phyloP scores from a whole-genome alignment of 495 filamentous ascomycete species.

The Cairneyella variabilis region DNA sequence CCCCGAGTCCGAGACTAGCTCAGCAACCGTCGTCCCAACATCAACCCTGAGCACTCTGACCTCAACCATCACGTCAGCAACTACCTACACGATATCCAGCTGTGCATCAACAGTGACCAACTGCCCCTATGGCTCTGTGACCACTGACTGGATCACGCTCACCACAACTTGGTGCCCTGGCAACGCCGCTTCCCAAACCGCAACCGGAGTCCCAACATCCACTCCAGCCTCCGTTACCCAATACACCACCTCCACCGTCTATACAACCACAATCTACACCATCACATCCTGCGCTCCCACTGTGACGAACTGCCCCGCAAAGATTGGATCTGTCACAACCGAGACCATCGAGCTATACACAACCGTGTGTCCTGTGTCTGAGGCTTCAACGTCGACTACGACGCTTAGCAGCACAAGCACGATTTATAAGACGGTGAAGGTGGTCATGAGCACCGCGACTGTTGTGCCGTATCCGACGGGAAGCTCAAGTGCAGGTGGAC shows the following conservation, averaged over 20 bases:
- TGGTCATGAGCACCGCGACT: not conserved
- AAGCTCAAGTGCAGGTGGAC: no score
- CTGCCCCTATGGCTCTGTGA: not conserved
- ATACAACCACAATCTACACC: constrained; percentile 52
- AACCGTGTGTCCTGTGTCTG: constrained; percentile 41
- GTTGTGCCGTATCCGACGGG: not conserved
- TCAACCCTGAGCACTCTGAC: constrained; percentile 45
- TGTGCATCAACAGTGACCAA: constrained; percentile 12
- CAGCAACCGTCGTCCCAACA: not conserved
- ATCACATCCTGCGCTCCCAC: constrained; percentile 53
- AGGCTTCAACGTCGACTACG: constrained; percentile 20
- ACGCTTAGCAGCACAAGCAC: not conserved
- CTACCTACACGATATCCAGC: constrained; percentile 6
- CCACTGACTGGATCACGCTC: not conserved
- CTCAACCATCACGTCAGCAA: constrained; percentile 24
- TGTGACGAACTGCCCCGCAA: constrained; percentile 58
- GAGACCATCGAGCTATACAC: constrained; percentile 36
- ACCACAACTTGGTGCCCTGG: not conserved
- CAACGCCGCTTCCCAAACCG: not conserved
- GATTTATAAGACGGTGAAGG: not conserved
- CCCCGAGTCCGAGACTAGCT: not conserved
- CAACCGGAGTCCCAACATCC: not conserved
- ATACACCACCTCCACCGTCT: constrained; percentile 55
- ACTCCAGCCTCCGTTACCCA: constrained; percentile 32
- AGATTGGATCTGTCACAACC: constrained; percentile 38